A percentile compares a stretch with the other conserved stretches of the same genome.
Evolutionary conservation across 2,329 filamentous ascomycete genomes (phyloP).

Genomic region (Exophiala dermatitidis): DNA sequence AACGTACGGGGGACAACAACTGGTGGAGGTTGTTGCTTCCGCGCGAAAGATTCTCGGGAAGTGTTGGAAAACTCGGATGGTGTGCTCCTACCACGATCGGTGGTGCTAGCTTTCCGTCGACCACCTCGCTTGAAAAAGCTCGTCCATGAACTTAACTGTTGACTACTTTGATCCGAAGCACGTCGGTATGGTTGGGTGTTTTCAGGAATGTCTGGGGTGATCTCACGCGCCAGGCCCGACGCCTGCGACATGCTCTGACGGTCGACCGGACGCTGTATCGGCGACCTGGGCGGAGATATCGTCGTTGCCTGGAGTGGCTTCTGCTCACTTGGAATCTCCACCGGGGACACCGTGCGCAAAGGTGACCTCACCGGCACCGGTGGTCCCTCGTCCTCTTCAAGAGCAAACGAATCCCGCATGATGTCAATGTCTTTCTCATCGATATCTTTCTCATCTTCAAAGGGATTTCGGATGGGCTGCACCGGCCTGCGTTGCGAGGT

Average conservation of each 20-base stretch:
- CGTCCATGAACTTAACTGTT: slow-evolving; percentile 51
- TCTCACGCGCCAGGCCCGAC: slow-evolving; percentile 43
- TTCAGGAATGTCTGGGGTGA: slow-evolving; percentile 48
- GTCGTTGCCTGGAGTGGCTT: slow-evolving; percentile 32
- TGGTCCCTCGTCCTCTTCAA: slow-evolving; percentile 20
- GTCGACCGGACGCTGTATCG: slow-evolving; percentile 40
- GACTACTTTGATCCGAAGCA: slow-evolving; percentile 48
- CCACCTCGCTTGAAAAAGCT: slow-evolving; percentile 65
- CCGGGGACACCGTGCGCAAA: slow-evolving; percentile 17
- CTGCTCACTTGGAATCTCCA: slow-evolving; percentile 6
- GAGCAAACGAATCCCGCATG: slow-evolving; percentile 18
- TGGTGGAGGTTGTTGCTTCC: slow-evolving; percentile 41
- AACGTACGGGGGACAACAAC: slow-evolving; percentile 37
- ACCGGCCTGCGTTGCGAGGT: slow-evolving; percentile 1
- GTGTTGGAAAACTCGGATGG: slow-evolving; percentile 86
- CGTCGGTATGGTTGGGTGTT: slow-evolving; percentile 48
- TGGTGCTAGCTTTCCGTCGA: slow-evolving; percentile 50
- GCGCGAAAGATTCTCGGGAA: slow-evolving; percentile 76
- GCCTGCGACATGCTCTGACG: slow-evolving; percentile 49
- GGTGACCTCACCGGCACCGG: slow-evolving; percentile 22
- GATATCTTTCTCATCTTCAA: slow-evolving; percentile 26
- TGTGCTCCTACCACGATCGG: slow-evolving; percentile 41
- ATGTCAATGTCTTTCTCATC: slow-evolving; percentile 26
- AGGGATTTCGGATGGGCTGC: slow-evolving; percentile 23
- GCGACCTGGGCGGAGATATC: slow-evolving; percentile 42